phyloP scores from a whole-genome alignment of 202 grass and related monocot genomes.

The Carex arenaria region DNA sequence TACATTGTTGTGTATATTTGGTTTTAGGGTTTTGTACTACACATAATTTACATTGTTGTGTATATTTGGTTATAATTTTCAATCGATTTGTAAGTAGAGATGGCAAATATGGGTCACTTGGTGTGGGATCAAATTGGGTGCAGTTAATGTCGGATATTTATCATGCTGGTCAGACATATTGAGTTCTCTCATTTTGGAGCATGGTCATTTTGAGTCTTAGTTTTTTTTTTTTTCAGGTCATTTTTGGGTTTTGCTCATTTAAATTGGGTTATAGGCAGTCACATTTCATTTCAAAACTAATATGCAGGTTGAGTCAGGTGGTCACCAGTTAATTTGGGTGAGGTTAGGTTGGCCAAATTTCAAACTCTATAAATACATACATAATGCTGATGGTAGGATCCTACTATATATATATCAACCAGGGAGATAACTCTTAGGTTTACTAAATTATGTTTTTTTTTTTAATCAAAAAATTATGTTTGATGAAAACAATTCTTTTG shows the following conservation, averaged over 20 bases:
- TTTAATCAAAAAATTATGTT: constrained; percentile 10
- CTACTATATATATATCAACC: background rate
- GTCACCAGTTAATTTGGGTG: background rate
- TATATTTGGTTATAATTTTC: background rate
- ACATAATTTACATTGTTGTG: background rate
- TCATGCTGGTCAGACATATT: background rate
- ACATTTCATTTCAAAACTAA: background rate
- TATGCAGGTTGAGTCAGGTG: background rate
- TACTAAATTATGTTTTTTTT: constrained; percentile 21
- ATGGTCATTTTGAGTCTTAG: background rate
- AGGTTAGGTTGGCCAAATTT: background rate
- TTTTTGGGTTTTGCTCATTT: background rate
- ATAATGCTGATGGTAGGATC: constrained; percentile 24
- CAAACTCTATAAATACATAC: background rate
- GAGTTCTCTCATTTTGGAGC: background rate
- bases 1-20: background rate
- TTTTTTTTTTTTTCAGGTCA: background rate
- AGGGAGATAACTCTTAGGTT: background rate
- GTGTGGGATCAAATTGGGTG: background rate
- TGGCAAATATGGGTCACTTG: background rate
- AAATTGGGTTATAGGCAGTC: background rate
- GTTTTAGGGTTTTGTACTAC: background rate
- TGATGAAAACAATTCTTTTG: constrained; percentile 44
- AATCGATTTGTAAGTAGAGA: background rate
- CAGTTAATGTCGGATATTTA: background rate